Conservation (phyloP, 163 green algal genomes). For the Scenedesmus sp. region DNA sequence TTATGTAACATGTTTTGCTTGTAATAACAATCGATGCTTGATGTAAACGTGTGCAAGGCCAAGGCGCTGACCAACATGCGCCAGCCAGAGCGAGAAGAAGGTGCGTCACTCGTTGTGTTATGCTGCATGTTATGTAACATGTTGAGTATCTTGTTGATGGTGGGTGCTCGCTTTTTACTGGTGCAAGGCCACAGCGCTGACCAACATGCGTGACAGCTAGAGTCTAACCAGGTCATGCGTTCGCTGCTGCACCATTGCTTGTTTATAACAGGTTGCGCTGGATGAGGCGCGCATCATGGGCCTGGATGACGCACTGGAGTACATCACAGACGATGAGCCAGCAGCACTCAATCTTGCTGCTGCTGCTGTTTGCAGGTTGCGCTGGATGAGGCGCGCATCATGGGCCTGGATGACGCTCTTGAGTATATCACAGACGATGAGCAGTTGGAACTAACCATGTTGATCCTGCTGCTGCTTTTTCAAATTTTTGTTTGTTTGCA, state of each 20-base stretch:
- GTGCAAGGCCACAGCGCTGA: too few relatives aligned
- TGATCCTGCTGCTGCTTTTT: background rate
- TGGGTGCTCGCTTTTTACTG: too few relatives aligned
- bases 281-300: constrained; percentile 84
- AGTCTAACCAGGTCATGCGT: background rate
- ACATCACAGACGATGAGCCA: background rate
- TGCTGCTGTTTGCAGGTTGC: background rate
- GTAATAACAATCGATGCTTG: background rate
- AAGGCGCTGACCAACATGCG: background rate
- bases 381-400: constrained; percentile 77
- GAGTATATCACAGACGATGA: background rate
- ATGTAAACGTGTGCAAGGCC: background rate
- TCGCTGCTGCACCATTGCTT: background rate
- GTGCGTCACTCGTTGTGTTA: background rate
- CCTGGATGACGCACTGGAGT: constrained; percentile 85
- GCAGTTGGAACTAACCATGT: background rate
- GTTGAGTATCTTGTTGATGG: background rate
- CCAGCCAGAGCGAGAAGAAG: background rate
- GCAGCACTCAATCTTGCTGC: background rate
- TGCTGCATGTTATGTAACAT: background rate
- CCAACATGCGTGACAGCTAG: too few relatives aligned
- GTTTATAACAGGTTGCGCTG: constrained; percentile 54
- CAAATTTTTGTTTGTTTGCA: background rate
- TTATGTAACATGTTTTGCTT: background rate
- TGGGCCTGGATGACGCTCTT: constrained; percentile 89